Evolutionary conservation across 2,329 filamentous ascomycete genomes (phyloP), one percentile per base, ranked within the genome.

Genomic region (Colletotrichum phormii): DNA sequence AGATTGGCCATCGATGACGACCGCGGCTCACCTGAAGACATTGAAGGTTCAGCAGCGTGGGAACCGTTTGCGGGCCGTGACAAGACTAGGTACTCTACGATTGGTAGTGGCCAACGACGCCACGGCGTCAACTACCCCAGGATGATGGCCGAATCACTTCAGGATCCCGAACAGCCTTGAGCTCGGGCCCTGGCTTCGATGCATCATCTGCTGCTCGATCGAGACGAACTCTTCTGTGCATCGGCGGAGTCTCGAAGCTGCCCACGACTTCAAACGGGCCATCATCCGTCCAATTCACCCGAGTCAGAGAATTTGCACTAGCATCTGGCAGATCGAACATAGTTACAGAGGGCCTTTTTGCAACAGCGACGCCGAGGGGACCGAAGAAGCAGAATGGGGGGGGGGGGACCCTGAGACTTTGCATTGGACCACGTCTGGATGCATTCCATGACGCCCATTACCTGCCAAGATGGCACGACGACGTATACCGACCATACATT

Each of bases 1-100:
- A 60, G 55, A 46, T 54, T 55, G 60, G 33, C 54, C 49, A 61
- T 73, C 55, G 55, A 73, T 73, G 71, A 73, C 71, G 71, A 71
- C 54, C 26, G 35, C 53, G 18, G 33, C 53, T 26, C 18, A 3
- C 53, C 3, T 7, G 72, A 33, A 55, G 60, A 37, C 13, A 54
- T 46, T 57, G 26, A 69, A 46, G 61, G 59, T 59, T 67, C 59
- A 24, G 51, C 67, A 61, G 66, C 67, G 22, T 49, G 46, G 26
- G 42, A 49, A 49, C 66, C 55, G 66, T 57, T 70, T 70, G 71
- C 66, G 71, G 65, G 46, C 54, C 60, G 49, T 33, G 42, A 22
- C 26, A 33, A 55, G 33, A 55, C 55, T 57, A n/a, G n/a, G n/a
- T n/a, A 72, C 33, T 54, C 22, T 24, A 26, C 55, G 18, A 54